phyloP scores from a whole-genome alignment of 106 monocot genomes.

The Dendrobium officinale region DNA sequence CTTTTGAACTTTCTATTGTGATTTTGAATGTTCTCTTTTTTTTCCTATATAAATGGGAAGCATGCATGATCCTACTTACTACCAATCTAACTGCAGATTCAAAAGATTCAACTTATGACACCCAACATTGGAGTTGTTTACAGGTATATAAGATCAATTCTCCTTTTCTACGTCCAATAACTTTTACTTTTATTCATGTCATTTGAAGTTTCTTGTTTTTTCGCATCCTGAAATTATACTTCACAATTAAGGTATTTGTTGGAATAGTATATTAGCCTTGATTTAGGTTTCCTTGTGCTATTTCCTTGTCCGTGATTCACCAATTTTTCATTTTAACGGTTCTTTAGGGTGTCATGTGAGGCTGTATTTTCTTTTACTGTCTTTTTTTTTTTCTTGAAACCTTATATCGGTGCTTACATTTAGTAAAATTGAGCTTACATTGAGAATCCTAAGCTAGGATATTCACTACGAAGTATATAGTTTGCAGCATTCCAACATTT shows the following conservation, averaged over 20 bases:
- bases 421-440: too few species aligned
- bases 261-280: background rate
- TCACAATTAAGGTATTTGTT: background rate
- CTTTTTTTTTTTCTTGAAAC: too few species aligned
- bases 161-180: background rate
- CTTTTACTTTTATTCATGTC: background rate
- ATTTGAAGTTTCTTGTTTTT: background rate
- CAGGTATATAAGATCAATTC: slow-evolving; percentile 35
- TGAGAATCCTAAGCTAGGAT: too few species aligned
- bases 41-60: background rate
- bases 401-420: too few species aligned
- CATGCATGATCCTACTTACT: background rate
- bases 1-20: background rate
- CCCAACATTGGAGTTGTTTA: slow-evolving; percentile 95
- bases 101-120: slow-evolving; percentile 91
- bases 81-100: slow-evolving; percentile 37
- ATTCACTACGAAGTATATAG: too few species aligned
- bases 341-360: too few species aligned
- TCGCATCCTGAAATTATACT: background rate
- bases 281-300: background rate
- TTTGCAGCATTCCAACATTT: too few species aligned
- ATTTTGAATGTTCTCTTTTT: background rate
- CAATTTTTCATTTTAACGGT: too few species aligned
- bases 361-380: too few species aligned
- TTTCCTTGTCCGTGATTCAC: too few species aligned